Conservation (phyloP, 2,329 filamentous ascomycete genomes). For the Stemphylium lycopersici region DNA sequence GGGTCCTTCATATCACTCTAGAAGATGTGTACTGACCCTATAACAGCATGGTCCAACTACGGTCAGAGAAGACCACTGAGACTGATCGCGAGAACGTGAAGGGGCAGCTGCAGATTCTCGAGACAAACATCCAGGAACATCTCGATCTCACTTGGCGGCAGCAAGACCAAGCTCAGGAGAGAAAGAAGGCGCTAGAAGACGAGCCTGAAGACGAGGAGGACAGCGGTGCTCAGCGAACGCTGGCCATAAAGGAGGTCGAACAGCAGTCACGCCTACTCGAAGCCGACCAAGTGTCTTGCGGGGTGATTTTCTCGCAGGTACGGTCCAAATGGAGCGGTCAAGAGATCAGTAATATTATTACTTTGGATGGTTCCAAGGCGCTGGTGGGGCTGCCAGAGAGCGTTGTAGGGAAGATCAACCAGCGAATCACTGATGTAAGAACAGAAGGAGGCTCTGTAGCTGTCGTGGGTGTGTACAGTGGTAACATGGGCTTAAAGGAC, state of each 20-base stretch:
- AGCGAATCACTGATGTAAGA: conserved; percentile 3
- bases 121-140: conserved; percentile 17
- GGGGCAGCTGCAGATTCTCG: conserved; percentile 11
- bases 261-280: conserved; percentile 15
- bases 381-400: conserved; percentile 7
- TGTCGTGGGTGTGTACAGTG: neutral
- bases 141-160: conserved; percentile 12
- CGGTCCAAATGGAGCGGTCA: conserved; percentile 12
- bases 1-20: neutral
- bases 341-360: conserved; percentile 14
- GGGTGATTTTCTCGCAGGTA: conserved; percentile 16
- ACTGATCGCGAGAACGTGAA: neutral
- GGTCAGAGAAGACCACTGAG: conserved; percentile 6
- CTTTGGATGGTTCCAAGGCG: conserved; percentile 11
- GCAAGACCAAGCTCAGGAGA: conserved; percentile 4
- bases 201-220: conserved; percentile 17
- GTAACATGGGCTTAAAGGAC: neutral
- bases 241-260: conserved; percentile 16
- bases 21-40: neutral
- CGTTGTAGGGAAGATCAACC: conserved; percentile 18
- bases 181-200: conserved; percentile 10
- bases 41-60: conserved; percentile 14
- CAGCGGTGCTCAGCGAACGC: conserved; percentile 3
- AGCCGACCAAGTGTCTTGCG: conserved; percentile 15
- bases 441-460: neutral